Evolutionary conservation across 2,329 filamentous ascomycete genomes (phyloP), one percentile per base, ranked within the genome.

Genomic region (Gaeumannomyces tritici): DNA sequence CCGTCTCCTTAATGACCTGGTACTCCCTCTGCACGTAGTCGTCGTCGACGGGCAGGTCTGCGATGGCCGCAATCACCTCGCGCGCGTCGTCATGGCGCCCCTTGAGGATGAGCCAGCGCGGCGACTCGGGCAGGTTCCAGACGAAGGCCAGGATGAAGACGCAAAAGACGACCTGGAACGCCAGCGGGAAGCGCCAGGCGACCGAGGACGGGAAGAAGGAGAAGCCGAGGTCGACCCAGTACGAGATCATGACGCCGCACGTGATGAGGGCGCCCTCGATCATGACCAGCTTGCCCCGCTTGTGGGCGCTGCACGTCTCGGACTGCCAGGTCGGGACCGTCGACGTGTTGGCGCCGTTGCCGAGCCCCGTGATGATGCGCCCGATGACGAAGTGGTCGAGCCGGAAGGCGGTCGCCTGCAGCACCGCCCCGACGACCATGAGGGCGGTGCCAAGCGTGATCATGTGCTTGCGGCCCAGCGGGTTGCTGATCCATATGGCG

Each of bases 311-410:
- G 54, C 82, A 84, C 0, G 80, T 83, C 69, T 86, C 84, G 0
- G 82, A 83, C 64, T 86, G 82, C 83, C 83, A 87, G 59, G 82
- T 85, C 4, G 83, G 83, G 13, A 83, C 77, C 1, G 78, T 80
- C 0, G 74, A 75, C 0, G 75, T 77, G 62, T 77, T 75, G 35
- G 71, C 71, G 59, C 75, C 75, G 63, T 77, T 75, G 2, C 75
- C 75, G 29, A 80, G 68, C 0, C 78, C 78, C 1, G 77, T 78
- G 24, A 80, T 72, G 59, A 80, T 74, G 28, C 79, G 70, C 0
- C 77, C 79, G 18, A 76, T 72, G 18, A 81, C 75, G 47, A 81
- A 72, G 62, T 80, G 78, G 1, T 72, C 70, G 1, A 77, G 65
- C 0, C 69, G 72, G 54, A 71, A 75, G 0, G 78, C 75, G 1